Percentiles rank a stretch among this genome's conserved stretches.
Conservation (phyloP, 768 basidiomycete genomes). For the Omphalotus guepiniiformis region DNA sequence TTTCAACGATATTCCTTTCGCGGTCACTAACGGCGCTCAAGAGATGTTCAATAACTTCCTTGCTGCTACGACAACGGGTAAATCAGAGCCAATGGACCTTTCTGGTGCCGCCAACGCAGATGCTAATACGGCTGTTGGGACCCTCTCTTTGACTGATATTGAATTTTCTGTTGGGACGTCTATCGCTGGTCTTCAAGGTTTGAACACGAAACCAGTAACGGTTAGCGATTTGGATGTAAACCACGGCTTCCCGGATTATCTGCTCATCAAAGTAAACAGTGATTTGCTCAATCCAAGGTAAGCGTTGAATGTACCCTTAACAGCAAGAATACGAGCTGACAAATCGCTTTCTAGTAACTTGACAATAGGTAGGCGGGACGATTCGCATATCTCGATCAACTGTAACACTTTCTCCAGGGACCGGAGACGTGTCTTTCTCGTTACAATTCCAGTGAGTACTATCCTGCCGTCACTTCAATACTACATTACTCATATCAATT, state of each 20-base stretch:
- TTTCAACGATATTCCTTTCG: constrained; percentile 58
- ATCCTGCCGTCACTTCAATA: neutral
- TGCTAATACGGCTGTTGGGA: constrained; percentile 62
- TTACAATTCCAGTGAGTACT: constrained; percentile 55
- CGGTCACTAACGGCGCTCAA: constrained; percentile 45
- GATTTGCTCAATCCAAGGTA: constrained; percentile 65
- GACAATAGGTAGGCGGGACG: constrained; percentile 31
- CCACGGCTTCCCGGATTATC: constrained; percentile 59
- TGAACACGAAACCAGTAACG: constrained; percentile 51
- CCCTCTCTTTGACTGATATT: constrained; percentile 54
- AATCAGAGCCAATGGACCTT: constrained; percentile 41
- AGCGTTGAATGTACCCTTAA: constrained; percentile 6
- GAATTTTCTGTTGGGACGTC: constrained; percentile 53
- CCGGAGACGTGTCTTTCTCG: constrained; percentile 60
- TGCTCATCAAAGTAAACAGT: constrained; percentile 64
- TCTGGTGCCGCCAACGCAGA: constrained; percentile 53
- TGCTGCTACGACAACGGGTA: constrained; percentile 51
- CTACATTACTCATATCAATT: neutral
- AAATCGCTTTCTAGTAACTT: constrained; percentile 29
- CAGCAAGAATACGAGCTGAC: constrained; percentile 8
- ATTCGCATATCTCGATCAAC: constrained; percentile 9
- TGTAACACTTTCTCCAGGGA: constrained; percentile 38
- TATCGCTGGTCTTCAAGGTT: constrained; percentile 62
- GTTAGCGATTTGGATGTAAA: constrained; percentile 61
- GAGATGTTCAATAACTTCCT: constrained; percentile 57